These are phyloP conservation scores for Coniella vitis DNA, from an alignment of 2,329 filamentous ascomycete species.

Conservation along the genomic window DNA sequence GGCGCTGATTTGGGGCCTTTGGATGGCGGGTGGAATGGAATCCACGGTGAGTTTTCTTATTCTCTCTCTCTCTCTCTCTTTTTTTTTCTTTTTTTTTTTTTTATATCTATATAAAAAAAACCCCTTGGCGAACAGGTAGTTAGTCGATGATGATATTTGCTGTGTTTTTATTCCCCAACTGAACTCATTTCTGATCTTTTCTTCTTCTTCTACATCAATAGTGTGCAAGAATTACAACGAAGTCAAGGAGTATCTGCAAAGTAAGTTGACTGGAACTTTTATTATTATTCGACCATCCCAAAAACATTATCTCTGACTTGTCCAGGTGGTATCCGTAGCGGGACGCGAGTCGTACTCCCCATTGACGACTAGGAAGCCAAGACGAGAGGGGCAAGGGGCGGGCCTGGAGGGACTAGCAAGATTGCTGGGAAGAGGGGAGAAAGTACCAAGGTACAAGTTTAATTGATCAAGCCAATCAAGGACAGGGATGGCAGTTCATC, in stretches of 20 bases:
- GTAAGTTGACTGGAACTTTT: constrained; percentile 13
- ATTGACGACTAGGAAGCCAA: constrained; percentile 11
- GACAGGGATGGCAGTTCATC: too few relatives aligned
- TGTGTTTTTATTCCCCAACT: too few relatives aligned
- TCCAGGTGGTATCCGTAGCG: constrained; percentile 8
- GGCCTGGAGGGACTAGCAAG: too few relatives aligned
- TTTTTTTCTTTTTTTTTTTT: neutral
- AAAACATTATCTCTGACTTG: neutral
- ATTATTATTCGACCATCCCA: too few relatives aligned
- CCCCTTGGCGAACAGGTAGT: too few relatives aligned
- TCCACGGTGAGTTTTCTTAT: constrained; percentile 16
- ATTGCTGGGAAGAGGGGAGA: too few relatives aligned
- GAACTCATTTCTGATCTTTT: neutral
- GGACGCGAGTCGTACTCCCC: constrained; percentile 13
- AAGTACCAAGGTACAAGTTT: too few relatives aligned
- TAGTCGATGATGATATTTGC: too few relatives aligned
- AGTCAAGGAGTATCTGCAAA: constrained; percentile 19
- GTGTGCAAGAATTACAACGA: constrained; percentile 22
- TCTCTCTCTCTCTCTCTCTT: neutral
- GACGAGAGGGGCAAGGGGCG: neutral
- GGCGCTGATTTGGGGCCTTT: constrained; percentile 19
- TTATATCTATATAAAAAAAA: too few relatives aligned
- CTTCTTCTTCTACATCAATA: constrained; percentile 1
- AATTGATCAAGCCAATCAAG: too few relatives aligned
- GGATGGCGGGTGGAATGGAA: constrained; percentile 21